Percentiles rank a stretch among this genome's conserved stretches.
phyloP scores from a whole-genome alignment of 2,329 filamentous ascomycete genomes.

The Nakataea oryzae region DNA sequence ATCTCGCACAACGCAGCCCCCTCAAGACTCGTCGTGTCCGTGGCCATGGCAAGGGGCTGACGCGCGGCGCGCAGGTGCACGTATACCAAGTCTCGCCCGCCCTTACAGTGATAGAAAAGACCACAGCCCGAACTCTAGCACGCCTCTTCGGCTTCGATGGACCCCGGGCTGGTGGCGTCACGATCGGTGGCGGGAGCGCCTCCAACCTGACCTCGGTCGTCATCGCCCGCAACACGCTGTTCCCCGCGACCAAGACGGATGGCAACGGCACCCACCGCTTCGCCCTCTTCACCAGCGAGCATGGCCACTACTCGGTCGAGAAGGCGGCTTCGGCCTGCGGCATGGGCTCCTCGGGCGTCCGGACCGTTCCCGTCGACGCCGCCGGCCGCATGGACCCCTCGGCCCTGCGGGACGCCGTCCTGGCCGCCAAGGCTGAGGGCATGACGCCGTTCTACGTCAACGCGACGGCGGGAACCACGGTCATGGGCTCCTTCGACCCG shows the following conservation, averaged over 20 bases:
- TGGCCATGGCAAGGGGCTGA: neutral
- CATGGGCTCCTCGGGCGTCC: conserved; percentile 65
- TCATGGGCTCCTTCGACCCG: conserved; percentile 81
- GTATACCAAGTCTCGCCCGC: conserved; percentile 91
- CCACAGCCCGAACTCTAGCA: conserved; percentile 63
- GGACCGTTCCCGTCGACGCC: conserved; percentile 62
- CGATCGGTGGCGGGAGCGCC: conserved; percentile 71
- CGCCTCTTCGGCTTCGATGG: conserved; percentile 66
- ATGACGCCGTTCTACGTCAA: conserved; percentile 91
- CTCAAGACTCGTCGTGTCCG: no score
- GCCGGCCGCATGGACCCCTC: conserved; percentile 60
- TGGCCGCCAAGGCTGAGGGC: conserved; percentile 51
- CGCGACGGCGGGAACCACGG: conserved; percentile 88
- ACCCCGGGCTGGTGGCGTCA: conserved; percentile 61
- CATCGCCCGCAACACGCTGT: conserved; percentile 78
- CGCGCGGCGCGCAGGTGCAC: conserved; percentile 46
- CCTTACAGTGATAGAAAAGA: conserved; percentile 78
- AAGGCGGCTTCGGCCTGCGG: conserved; percentile 91
- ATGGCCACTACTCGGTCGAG: conserved; percentile 91
- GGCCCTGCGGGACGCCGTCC: conserved; percentile 53
- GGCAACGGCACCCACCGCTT: conserved; percentile 61
- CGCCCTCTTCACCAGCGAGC: conserved; percentile 76
- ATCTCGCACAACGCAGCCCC: conserved; percentile 1
- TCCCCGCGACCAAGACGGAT: conserved; percentile 61
- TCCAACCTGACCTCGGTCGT: conserved; percentile 81